Conservation (phyloP, 257 asterid species). For the Fraxinus americana region DNA sequence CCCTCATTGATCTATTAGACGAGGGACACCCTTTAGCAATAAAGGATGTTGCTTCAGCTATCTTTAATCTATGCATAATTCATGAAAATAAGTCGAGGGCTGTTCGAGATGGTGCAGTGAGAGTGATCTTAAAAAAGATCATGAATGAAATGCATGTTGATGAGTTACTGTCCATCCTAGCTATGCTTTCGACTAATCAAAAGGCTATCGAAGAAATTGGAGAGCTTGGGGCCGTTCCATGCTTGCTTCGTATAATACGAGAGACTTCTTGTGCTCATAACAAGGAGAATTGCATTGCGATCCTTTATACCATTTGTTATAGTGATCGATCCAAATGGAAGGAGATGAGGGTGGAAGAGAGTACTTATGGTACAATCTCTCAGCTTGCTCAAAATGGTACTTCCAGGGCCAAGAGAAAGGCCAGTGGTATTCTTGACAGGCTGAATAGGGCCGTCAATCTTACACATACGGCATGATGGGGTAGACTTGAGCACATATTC, state of each 20-base stretch:
- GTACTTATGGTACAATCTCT: background rate
- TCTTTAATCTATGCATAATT: conserved; percentile 30
- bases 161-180: conserved; percentile 31
- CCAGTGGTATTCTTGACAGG: conserved; percentile 23
- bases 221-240: background rate
- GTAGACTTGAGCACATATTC: background rate
- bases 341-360: background rate
- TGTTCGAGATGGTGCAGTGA: conserved; percentile 31
- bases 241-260: background rate
- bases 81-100: conserved; percentile 36
- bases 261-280: background rate
- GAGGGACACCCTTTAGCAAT: conserved; percentile 27
- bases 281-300: conserved; percentile 7
- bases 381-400: conserved; percentile 24
- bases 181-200: conserved; percentile 20
- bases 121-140: conserved; percentile 18
- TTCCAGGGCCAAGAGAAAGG: conserved; percentile 23
- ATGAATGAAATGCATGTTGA: conserved; percentile 22
- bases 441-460: conserved; percentile 5
- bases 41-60: conserved; percentile 38
- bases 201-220: background rate
- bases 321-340: conserved; percentile 15
- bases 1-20: conserved; percentile 26
- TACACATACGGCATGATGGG: background rate
- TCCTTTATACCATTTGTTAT: conserved; percentile 2